phyloP scores from a whole-genome alignment of 2,329 filamentous ascomycete species.

The Coniochaeta pulveracea region DNA sequence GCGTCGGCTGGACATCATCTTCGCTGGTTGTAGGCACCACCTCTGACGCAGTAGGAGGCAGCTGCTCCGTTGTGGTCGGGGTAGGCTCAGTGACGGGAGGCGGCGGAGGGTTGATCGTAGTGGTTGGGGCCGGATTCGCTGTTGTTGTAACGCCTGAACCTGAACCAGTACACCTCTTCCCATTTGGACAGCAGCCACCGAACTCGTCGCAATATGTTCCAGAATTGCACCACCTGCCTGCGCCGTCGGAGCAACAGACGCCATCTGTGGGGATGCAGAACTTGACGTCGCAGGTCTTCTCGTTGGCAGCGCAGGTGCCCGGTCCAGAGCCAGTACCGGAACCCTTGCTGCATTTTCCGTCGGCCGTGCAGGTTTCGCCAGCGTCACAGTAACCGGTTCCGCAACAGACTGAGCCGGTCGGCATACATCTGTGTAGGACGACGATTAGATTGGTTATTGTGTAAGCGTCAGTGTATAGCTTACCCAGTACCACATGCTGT shows the following conservation, averaged over 20 bases:
- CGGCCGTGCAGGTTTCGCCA: constrained; percentile 16
- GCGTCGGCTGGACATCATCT: not conserved
- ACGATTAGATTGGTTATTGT: not conserved
- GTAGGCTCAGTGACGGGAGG: constrained; percentile 1
- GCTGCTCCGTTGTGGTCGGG: not conserved
- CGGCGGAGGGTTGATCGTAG: too few relatives aligned
- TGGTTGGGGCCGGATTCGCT: not conserved
- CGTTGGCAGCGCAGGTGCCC: constrained; percentile 4
- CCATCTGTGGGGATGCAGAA: constrained; percentile 7
- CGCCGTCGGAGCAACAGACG: constrained; percentile 6
- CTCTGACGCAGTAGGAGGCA: too few relatives aligned
- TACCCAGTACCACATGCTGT: constrained; percentile 1
- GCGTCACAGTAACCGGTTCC: constrained; percentile 17
- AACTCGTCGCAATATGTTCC: constrained; percentile 7
- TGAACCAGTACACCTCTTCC: constrained; percentile 6
- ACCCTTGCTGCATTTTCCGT: constrained; percentile 14
- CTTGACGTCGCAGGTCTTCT: constrained; percentile 3
- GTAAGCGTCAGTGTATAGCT: not conserved
- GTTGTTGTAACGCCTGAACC: not conserved
- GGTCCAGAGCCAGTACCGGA: constrained; percentile 10
- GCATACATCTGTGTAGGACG: constrained; percentile 16
- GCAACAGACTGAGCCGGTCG: constrained; percentile 19
- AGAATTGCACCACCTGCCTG: constrained; percentile 7
- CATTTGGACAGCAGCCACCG: constrained; percentile 6
- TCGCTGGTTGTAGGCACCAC: not conserved